Evolutionary conservation across 1,284 basidiomycete genomes (phyloP).

Genomic region (Serendipita sp.): DNA sequence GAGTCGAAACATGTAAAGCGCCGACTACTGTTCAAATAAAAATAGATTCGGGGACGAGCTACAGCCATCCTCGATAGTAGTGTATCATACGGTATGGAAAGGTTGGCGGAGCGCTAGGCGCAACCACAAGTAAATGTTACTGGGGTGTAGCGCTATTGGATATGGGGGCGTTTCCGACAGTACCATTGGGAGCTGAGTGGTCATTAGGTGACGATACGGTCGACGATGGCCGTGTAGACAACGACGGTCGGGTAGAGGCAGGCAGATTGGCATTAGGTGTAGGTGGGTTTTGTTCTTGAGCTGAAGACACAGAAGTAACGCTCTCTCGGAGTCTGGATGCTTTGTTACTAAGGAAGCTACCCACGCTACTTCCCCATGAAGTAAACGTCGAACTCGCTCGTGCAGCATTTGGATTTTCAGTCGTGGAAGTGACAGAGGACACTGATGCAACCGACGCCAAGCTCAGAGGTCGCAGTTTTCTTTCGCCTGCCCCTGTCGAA

Average conservation of each 20-base stretch:
- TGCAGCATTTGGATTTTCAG: not conserved
- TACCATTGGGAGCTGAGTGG: no score
- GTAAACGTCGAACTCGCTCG: not conserved
- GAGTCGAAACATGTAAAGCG: not conserved
- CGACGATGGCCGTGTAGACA: not conserved
- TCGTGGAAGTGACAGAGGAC: not conserved
- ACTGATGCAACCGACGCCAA: conserved; percentile 3
- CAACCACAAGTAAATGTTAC: no score
- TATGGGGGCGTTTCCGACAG: not conserved
- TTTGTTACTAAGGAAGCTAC: conserved; percentile 1
- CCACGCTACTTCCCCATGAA: conserved; percentile 5
- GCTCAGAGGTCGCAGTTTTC: not conserved
- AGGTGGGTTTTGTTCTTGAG: not conserved
- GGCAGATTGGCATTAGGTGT: not conserved
- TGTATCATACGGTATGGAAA: not conserved
- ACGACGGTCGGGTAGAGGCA: not conserved
- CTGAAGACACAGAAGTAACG: not conserved
- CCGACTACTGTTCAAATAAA: not conserved
- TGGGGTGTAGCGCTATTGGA: not conserved
- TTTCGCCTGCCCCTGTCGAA: not conserved
- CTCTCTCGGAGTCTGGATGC: conserved; percentile 1
- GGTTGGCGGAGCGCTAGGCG: not conserved
- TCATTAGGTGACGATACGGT: no score
- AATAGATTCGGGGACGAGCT: not conserved
- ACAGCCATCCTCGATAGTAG: not conserved